Base-by-base conservation (phyloP, 2,329 filamentous ascomycete species). In the Cryphonectria japonica region DNA sequence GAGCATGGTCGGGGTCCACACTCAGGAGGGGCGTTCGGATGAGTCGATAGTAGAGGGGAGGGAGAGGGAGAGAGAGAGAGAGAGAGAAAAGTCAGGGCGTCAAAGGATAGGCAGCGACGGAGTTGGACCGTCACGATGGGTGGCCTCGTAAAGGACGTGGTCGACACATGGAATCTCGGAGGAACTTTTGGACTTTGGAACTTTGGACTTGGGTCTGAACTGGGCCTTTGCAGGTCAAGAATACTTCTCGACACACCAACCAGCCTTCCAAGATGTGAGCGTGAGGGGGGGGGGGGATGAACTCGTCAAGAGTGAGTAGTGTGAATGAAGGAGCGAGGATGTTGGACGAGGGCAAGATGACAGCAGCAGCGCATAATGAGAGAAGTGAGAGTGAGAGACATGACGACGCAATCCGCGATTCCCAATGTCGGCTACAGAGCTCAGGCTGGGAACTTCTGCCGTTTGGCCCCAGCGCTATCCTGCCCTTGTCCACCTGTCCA, bases 1-100 rank as follows among this genome's bases (percentile, higher is more conserved):
- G 72, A 82, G 76, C 81, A 82, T 83, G 75, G 68, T 78, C 68
- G 16, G 57, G 61, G 61, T 22, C 60, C 61, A 63, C 54, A 39
- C 46, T 50, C 46, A 50, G 46, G 7, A 37, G 43, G 59, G 46
- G 34, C 61, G 32, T 34, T 32, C 68, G 54, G 57, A 50, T 64
- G 63, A 43, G 60, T 60, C 64, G 11, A 6, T 26, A 41, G 66
- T 5, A 9, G 32, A 9, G 43, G 64, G 61, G 60, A 29, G 60
- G 46, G n/a, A 26, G 13, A 26, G 22, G 14, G 13, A 59, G n/a
- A 26, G 13, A 26, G 22, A 22, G 13, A 26, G 26, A 29, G 26
- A 4, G 22, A 26, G 52, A 4, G 22, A 26, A 37, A 26, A 26
- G 37, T 39, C 61, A 8, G 26, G 52, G 39, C 26, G 37, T 26